phyloP scores from a whole-genome alignment of 768 basidiomycete genomes.

The Lactarius psammicola region DNA sequence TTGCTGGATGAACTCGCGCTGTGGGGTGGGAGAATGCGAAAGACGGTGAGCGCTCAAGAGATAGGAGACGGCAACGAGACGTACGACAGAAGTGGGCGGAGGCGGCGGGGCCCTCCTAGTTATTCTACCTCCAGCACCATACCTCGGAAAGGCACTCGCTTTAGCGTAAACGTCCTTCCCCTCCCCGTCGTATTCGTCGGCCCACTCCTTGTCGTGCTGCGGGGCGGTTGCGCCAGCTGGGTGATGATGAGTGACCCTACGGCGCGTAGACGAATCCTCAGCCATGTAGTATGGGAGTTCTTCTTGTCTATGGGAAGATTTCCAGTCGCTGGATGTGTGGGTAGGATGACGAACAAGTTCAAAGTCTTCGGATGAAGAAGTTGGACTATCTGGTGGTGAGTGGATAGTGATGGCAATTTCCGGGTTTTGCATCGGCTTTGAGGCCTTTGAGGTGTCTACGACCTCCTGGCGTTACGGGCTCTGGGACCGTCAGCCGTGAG shows the following conservation, averaged over 20 bases:
- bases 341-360: slow-evolving; percentile 65
- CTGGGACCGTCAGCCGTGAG: slow-evolving; percentile 9
- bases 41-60: not conserved
- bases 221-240: slow-evolving; percentile 30
- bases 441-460: slow-evolving; percentile 16
- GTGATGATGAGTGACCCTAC: slow-evolving; percentile 43
- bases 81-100: slow-evolving; percentile 56
- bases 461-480: not conserved
- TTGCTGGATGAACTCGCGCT: slow-evolving; percentile 78
- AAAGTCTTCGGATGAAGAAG: slow-evolving; percentile 63
- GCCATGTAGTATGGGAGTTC: slow-evolving; percentile 52
- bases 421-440: slow-evolving; percentile 58
- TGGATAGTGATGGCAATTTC: slow-evolving; percentile 73
- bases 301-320: slow-evolving; percentile 37
- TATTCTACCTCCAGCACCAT: slow-evolving; percentile 49
- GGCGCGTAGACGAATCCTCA: slow-evolving; percentile 47
- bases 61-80: slow-evolving; percentile 20
- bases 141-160: slow-evolving; percentile 38
- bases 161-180: slow-evolving; percentile 65
- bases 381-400: slow-evolving; percentile 48
- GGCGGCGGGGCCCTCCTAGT: slow-evolving; percentile 54
- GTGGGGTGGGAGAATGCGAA: not conserved
- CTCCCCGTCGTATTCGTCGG: slow-evolving; percentile 48
- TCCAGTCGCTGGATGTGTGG: slow-evolving; percentile 36
- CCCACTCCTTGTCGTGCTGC: slow-evolving; percentile 34